Evolutionary conservation across 2,329 filamentous ascomycete species (phyloP), one percentile per base, ranked within the genome.

Genomic region (Alternaria longipes): DNA sequence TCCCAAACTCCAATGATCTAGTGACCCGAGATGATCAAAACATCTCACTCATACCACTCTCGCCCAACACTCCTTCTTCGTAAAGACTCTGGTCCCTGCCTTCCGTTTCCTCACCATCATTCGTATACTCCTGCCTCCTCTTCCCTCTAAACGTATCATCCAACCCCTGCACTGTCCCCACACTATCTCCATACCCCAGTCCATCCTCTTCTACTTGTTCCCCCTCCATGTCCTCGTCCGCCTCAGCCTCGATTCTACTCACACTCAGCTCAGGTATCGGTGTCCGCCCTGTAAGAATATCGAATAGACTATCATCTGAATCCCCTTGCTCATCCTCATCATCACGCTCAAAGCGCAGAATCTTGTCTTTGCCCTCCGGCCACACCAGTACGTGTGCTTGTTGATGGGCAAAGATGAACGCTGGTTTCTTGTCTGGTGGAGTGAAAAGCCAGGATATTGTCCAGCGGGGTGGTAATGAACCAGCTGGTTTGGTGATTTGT

Each of bases 241-340:
- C 56, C 69, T n/a, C 56, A 36, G 38, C 26, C 49, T 14, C 7
- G 9, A 34, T 40, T 38, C 11, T 47, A 12, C n/a, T 34, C 24
- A 41, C 24, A n/a, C 63, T 58, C 22, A 74, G 41, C 12, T 69
- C 73, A 12, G 79, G 80, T 40, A 81, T 66, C 1, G 80, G 79
- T 46, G 78, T 83, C n/a, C 80, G 69, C 0, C 83, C 83, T 1
- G 81, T 82, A 12, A 84, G 68, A 6, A 84, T 80, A 24, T 84
- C 81, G 51, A 81, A 81, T 24, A 84, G 64, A 42, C 81, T 83
- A 63, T 84, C 83, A 28, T 84, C 81, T 54, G 78, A 81, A 5
- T 75, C 76, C 6, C 81, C 78, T 30, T 73, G 78, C 22, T 54
- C 62, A 11, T 78, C 72, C 4, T 69, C 66, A 0, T 38, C 52